These are phyloP conservation scores for Pisolithus thermaeus DNA, from an alignment of 1,284 basidiomycete species.

Conservation along the genomic window DNA sequence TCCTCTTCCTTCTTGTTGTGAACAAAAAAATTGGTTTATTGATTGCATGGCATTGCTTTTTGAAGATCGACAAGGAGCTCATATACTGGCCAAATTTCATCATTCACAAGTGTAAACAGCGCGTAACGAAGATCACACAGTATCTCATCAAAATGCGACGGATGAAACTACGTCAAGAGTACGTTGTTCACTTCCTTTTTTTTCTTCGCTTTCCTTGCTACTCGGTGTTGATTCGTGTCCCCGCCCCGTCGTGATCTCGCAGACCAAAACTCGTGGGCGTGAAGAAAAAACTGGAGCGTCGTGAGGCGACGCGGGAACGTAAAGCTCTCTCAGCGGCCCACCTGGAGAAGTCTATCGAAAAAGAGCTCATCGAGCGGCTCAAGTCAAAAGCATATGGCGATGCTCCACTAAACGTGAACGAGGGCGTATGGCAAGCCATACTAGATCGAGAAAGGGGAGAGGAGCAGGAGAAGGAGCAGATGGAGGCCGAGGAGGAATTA, in stretches of 20 bases:
- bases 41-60: no score
- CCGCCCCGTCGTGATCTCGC: slow-evolving; percentile 1
- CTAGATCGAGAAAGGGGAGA: slow-evolving; percentile 71
- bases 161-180: slow-evolving; percentile 87
- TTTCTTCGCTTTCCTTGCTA: not conserved
- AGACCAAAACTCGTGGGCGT: slow-evolving; percentile 93
- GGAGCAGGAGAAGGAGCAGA: slow-evolving; percentile 28
- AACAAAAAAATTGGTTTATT: no score
- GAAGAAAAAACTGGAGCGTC: slow-evolving; percentile 96
- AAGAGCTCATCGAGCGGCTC: slow-evolving; percentile 91
- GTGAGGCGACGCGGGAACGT: slow-evolving; percentile 88
- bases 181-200: slow-evolving; percentile 28
- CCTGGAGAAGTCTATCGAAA: slow-evolving; percentile 93
- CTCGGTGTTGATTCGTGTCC: not conserved
- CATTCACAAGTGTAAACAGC: slow-evolving; percentile 98
- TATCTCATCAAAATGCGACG: slow-evolving; percentile 98
- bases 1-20: no score
- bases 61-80: slow-evolving; percentile 89
- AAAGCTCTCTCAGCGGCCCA: slow-evolving; percentile 95
- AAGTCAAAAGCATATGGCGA: slow-evolving; percentile 98
- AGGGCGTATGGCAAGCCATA: slow-evolving; percentile 91
- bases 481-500: slow-evolving; percentile 45
- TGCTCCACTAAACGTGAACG: slow-evolving; percentile 96
- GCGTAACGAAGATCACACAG: slow-evolving; percentile 98
- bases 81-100: slow-evolving; percentile 98